Conservation (phyloP, 441 rosid species). For the Aquilaria agallochum region DNA sequence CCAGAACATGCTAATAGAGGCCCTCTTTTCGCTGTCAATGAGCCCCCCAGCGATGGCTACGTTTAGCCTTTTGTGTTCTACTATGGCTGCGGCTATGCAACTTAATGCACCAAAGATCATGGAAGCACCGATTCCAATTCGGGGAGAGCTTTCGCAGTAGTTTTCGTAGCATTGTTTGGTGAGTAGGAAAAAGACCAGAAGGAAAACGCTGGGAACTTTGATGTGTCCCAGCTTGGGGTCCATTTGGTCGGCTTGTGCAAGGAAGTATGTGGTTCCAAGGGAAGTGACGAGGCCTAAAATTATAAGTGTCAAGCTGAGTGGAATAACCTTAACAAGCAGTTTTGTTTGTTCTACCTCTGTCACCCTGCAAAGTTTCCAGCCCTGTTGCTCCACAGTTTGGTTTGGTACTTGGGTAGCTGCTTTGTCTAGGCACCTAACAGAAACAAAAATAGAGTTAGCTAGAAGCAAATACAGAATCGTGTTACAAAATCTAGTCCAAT, state of each 20-base stretch:
- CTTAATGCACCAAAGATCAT: constrained; percentile 2
- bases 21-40: not conserved
- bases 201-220: not conserved
- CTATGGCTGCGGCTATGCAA: constrained; percentile 1
- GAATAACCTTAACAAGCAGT: constrained; percentile 4
- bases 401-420: constrained; percentile 8
- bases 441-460: too few species aligned
- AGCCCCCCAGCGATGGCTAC: not conserved
- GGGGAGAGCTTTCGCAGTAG: not conserved
- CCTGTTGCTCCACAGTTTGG: not conserved
- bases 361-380: not conserved
- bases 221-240: not conserved
- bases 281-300: constrained; percentile 8
- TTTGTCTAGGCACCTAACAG: not conserved
- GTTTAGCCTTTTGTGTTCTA: constrained; percentile 7
- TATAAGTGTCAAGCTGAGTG: constrained; percentile 6
- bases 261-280: not conserved
- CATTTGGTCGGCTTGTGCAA: constrained; percentile 1
- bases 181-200: too few species aligned
- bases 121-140: constrained; percentile 2
- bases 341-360: constrained; percentile 6
- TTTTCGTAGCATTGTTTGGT: too few species aligned
- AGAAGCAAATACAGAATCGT: too few species aligned
- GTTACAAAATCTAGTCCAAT: too few species aligned
- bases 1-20: not conserved